Evolutionary conservation across 2,329 filamentous ascomycete species (phyloP), one percentile per base, ranked within the genome.

Genomic region (Lachnellula hyalina): DNA sequence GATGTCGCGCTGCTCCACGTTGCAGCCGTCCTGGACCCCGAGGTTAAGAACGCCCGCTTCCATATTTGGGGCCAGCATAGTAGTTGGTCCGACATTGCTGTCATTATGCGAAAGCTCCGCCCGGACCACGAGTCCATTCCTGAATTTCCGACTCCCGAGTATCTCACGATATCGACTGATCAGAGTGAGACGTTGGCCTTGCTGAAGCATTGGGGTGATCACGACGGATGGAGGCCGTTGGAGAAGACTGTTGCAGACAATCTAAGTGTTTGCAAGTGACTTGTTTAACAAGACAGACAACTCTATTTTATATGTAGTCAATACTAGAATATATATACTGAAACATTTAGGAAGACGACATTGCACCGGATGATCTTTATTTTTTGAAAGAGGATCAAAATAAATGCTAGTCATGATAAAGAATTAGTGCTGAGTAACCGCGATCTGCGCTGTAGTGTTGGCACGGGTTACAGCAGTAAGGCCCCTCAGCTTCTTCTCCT

Each of bases 1-100:
- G 66, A 69, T 35, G 59, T 64, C 5, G 67, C 63, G 2, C n/a
- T 61, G 28, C 38, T 69, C 6, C 67, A 69, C 41, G 55, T 68
- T 9, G 67, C 63, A 7, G 61, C 62, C 5, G 44, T 63, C 1
- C 50, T 68, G 11, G 67, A 69, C 45, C 60, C 63, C 3, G 61
- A 65, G 5, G 56, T 66, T 5, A 47, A 55, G 19, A 54, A 53
- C 32, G 38, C 42, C 17, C 66, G 67, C 8, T 49, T 69, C 12
- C 60, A 63, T 25, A 54, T 58, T 5, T 65, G 61, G 61, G 67
- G 55, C 0, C 36, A 59, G 9, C 47, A n/a, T 36, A 32, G 35
- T 44, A 59, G 63, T 45, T 66, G 64, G 62, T 65, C 67, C 45
- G 54, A 63, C 17, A 47, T 65, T 2, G 55, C 68, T 4, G 52